Evolutionary conservation across 2,329 filamentous ascomycete genomes (phyloP).

Genomic region (Alternaria infectoria): DNA sequence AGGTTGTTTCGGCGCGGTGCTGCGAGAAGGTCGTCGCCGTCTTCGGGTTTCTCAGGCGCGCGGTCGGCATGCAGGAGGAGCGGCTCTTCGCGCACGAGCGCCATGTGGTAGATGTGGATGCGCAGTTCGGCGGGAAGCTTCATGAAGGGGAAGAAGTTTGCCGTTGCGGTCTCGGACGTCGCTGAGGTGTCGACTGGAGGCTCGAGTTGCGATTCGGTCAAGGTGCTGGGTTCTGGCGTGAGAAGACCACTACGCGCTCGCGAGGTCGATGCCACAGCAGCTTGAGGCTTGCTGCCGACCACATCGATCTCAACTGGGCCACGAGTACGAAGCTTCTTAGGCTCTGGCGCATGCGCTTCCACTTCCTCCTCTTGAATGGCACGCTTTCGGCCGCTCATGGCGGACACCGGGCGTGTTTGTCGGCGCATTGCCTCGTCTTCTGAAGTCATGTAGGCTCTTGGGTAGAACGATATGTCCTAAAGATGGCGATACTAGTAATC

Average conservation of each 20-base stretch:
- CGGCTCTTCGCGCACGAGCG: constrained; percentile 37
- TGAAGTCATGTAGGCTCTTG: neutral
- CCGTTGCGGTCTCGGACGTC: neutral
- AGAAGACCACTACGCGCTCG: constrained; percentile 17
- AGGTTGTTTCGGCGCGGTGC: neutral
- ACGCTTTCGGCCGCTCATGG: constrained; percentile 11
- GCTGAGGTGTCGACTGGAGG: neutral
- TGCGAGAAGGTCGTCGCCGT: constrained; percentile 5
- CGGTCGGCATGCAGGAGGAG: constrained; percentile 38
- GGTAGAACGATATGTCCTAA: neutral
- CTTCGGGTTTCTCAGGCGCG: constrained; percentile 13
- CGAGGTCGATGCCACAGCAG: neutral
- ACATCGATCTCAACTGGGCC: neutral
- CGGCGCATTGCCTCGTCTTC: constrained; percentile 7
- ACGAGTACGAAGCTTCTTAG: constrained; percentile 13
- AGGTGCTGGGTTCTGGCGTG: constrained; percentile 28
- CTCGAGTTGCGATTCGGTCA: constrained; percentile 21
- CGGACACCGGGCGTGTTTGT: neutral
- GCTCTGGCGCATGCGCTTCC: neutral
- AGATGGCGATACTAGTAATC: neutral
- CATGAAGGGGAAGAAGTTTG: constrained; percentile 48
- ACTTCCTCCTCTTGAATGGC: constrained; percentile 2
- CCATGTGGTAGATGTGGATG: constrained; percentile 53
- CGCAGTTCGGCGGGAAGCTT: constrained; percentile 55
- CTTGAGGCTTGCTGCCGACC: neutral